Evolutionary conservation across 768 basidiomycete genomes (phyloP).

Genomic region (Podaxis sp.): DNA sequence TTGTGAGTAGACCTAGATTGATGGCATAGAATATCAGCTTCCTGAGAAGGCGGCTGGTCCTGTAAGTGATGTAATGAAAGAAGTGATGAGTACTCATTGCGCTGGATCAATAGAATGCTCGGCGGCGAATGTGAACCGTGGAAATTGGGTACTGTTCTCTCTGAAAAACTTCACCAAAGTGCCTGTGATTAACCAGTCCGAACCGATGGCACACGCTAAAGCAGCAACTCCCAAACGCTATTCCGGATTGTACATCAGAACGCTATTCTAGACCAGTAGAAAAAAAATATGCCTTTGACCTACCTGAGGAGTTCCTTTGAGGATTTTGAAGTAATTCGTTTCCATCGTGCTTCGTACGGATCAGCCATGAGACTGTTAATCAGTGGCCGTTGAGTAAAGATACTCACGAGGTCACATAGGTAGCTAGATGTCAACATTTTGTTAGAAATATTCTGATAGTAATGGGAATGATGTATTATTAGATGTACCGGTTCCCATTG

Average conservation of each 20-base stretch:
- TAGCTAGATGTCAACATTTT: background rate
- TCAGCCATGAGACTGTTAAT: background rate
- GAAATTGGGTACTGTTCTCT: conserved; percentile 1
- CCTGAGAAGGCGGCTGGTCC: conserved; percentile 6
- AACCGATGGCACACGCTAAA: conserved; percentile 5
- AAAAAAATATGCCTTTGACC: background rate
- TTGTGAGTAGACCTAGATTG: conserved; percentile 7
- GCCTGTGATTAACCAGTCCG: conserved; percentile 12
- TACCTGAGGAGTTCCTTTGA: background rate
- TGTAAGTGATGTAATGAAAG: background rate
- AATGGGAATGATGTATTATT: background rate
- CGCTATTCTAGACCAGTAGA: background rate
- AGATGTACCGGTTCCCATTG: conserved; percentile 8
- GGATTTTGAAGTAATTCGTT: background rate
- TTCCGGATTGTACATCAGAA: background rate
- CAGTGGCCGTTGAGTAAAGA: background rate
- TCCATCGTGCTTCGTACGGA: background rate
- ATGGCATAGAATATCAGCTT: conserved; percentile 13
- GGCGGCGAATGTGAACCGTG: background rate
- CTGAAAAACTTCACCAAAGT: conserved; percentile 9
- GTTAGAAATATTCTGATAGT: background rate
- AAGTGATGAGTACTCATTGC: background rate
- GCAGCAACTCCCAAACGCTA: conserved; percentile 9
- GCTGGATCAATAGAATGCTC: too few relatives aligned
- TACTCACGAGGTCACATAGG: conserved; percentile 11